Conservation (phyloP, 2,329 filamentous ascomycete genomes). For the Elsinoe fawcettii region DNA sequence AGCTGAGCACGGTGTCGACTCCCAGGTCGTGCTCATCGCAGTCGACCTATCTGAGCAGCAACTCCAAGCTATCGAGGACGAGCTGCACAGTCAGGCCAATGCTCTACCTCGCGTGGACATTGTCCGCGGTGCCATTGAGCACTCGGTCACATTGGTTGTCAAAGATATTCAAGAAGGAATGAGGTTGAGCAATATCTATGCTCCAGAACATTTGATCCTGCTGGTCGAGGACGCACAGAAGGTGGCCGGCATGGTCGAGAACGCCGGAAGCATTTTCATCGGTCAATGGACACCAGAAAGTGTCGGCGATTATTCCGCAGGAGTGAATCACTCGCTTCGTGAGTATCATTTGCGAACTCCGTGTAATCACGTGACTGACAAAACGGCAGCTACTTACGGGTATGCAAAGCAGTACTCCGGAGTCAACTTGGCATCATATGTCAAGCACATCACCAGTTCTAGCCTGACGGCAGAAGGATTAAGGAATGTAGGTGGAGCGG, state of each 20-base stretch:
- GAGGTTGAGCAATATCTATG: conserved; percentile 84
- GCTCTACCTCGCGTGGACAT: conserved; percentile 87
- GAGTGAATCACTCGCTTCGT: conserved; percentile 96
- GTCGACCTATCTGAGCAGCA: conserved; percentile 67
- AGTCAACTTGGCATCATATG: conserved; percentile 89
- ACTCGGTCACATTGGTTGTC: conserved; percentile 79
- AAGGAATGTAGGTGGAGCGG: conserved; percentile 74
- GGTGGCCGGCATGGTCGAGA: conserved; percentile 71
- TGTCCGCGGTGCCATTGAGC: conserved; percentile 78
- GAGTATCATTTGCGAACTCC: conserved; percentile 42
- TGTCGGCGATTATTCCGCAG: conserved; percentile 95
- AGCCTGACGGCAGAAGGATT: conserved; percentile 81
- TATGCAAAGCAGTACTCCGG: conserved; percentile 98
- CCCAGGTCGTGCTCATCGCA: conserved; percentile 85
- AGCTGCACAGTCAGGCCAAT: conserved; percentile 79
- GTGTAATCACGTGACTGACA: background rate
- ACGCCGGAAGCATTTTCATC: conserved; percentile 93
- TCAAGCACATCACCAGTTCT: conserved; percentile 96
- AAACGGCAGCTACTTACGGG: conserved; percentile 72
- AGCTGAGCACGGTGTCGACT: conserved; percentile 94
- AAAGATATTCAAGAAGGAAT: conserved; percentile 68
- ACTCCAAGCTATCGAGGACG: conserved; percentile 78
- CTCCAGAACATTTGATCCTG: conserved; percentile 91
- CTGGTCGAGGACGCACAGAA: conserved; percentile 72
- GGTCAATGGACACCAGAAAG: conserved; percentile 96